Evolutionary conservation across 2,329 filamentous ascomycete species (phyloP).

Genomic region (Cladosporium velox): DNA sequence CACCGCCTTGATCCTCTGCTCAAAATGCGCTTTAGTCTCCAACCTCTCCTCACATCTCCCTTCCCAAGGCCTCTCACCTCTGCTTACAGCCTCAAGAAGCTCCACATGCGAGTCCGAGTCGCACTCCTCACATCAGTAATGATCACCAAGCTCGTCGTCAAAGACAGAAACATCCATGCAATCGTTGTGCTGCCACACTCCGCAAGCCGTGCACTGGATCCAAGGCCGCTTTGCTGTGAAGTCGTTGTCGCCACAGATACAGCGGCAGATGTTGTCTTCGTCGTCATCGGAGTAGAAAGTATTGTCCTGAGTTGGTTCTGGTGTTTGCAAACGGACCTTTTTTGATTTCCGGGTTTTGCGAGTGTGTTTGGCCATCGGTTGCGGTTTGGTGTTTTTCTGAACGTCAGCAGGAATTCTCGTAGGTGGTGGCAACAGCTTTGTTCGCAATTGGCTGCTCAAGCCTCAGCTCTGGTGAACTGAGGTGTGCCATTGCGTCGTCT

Average conservation of each 20-base stretch:
- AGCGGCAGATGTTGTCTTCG: slow-evolving; percentile 69
- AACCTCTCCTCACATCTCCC: slow-evolving; percentile 26
- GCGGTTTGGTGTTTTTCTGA: neutral
- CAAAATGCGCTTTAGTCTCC: neutral
- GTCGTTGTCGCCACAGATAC: slow-evolving; percentile 86
- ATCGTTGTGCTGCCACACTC: slow-evolving; percentile 95
- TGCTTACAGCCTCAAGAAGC: slow-evolving; percentile 73
- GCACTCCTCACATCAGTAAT: slow-evolving; percentile 93
- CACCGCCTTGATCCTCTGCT: neutral
- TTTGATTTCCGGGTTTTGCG: neutral
- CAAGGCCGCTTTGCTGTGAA: slow-evolving; percentile 86
- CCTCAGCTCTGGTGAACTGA: neutral
- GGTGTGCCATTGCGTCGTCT: neutral
- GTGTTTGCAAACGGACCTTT: neutral
- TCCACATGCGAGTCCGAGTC: slow-evolving; percentile 78
- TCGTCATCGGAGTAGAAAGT: slow-evolving; percentile 46
- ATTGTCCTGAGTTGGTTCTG: neutral
- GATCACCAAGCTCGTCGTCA: slow-evolving; percentile 68
- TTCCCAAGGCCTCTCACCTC: slow-evolving; percentile 86
- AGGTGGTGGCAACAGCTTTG: neutral
- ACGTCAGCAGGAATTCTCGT: neutral
- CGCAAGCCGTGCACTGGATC: slow-evolving; percentile 93
- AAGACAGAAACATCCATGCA: slow-evolving; percentile 85
- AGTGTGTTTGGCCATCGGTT: neutral
- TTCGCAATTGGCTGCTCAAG: neutral